Evolutionary conservation across 345 rosid species (phyloP), one percentile per base, ranked within the genome.

Genomic region (Fremontodendron californicum): DNA sequence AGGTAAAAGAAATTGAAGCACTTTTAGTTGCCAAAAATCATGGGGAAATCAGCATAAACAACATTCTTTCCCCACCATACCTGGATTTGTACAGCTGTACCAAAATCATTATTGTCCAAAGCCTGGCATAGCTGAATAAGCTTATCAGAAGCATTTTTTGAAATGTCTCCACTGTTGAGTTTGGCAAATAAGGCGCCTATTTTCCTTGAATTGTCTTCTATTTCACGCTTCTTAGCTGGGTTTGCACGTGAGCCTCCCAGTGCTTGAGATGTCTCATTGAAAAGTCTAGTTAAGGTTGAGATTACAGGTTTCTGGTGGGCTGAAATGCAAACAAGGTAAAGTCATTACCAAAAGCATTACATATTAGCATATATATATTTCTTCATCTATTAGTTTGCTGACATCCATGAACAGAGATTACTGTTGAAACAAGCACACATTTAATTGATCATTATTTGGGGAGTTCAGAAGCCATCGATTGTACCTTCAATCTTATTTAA

Each of bases 161-260:
- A 96, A 71, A 96, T 90, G 87, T 94, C 99, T 49, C 94, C 94
- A 52, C 90, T 89, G 82, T 92, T 96, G 42, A 96, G 97, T 88
- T 92, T 96, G 48, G 90, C 92, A 81, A 94, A 94, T 83, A 96
- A 86, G 82, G 95, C 98, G 57, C 99, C 99, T 64, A 96, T 81
- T 82, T 91, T 96, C 85, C 77, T 89, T 42, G 99, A 94, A 85
- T 92, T 94, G 76, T 96, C 99, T 82, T 94, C 99, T 78, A 94
- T 96, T 89, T 96, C 99, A 23, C 98, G 97, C 85, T 89, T 94
- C 87, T 85, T 92, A 15, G 89, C 87, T 21, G 94, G 90, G 83
- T 91, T 92, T 80, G 97, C 98, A 78, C 97, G 97, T 45, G 94
- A 52, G 19, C 99, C 99, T 77, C 99, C 99, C 81, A 91, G 76